Conservation (phyloP, 257 asterid species). For the Vinca minor region DNA sequence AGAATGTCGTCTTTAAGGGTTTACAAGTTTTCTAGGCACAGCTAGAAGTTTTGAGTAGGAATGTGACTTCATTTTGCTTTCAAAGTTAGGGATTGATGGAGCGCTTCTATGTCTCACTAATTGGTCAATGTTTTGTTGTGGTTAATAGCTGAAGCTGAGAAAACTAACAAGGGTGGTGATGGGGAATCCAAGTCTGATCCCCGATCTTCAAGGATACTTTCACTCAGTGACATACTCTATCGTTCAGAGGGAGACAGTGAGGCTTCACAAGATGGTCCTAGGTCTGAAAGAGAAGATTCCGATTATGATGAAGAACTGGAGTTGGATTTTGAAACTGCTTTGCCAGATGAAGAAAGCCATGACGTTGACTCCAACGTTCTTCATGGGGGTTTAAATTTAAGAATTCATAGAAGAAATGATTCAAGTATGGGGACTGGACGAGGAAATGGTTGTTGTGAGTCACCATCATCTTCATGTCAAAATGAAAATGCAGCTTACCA, state of each 20-base stretch:
- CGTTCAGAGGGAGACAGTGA: conserved; percentile 66
- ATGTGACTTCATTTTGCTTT: conserved; percentile 4
- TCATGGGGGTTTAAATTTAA: conserved; percentile 63
- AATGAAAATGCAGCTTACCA: conserved; percentile 43
- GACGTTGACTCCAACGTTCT: conserved; percentile 43
- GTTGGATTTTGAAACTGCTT: conserved; percentile 66
- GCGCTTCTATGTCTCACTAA: not conserved
- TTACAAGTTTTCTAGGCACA: not conserved
- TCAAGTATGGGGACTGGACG: conserved; percentile 41
- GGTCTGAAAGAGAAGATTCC: conserved; percentile 71
- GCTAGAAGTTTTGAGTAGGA: not conserved
- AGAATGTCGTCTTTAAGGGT: not conserved
- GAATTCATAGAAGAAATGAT: conserved; percentile 56
- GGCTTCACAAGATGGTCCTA: conserved; percentile 49
- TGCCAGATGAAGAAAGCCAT: conserved; percentile 51
- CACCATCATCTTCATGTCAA: conserved; percentile 36
- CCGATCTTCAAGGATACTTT: conserved; percentile 53
- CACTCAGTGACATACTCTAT: conserved; percentile 77
- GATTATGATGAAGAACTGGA: conserved; percentile 82
- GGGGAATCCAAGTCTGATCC: conserved; percentile 46
- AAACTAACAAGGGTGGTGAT: conserved; percentile 39
- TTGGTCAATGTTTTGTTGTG: conserved; percentile 4
- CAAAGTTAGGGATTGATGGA: too few relatives aligned
- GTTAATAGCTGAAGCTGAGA: conserved; percentile 66
- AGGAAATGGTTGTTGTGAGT: conserved; percentile 38